Evolutionary conservation across 2,329 filamentous ascomycete species (phyloP), one percentile per base, ranked within the genome.

Genomic region (Stenocarpella maydis): DNA sequence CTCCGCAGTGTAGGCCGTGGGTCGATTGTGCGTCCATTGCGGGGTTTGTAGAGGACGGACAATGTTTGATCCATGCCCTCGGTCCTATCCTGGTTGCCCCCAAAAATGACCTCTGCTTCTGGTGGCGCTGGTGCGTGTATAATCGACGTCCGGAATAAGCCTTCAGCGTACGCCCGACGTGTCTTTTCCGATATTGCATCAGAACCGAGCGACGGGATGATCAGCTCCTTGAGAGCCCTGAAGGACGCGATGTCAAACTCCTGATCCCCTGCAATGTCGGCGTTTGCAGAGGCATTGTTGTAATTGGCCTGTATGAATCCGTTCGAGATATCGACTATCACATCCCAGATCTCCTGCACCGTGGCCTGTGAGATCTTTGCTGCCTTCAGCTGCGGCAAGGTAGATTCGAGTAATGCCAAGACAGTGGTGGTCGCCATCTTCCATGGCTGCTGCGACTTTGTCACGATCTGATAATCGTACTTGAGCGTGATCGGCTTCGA

Each of bases 211-310:
- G 87, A 82, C 0, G 93, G 91, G 5, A 94, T 91, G 49, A 97
- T 90, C 41, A 98, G 84, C 12, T 87, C 84, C 47, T 90, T 87
- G 0, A 98, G 82, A 60, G 86, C 85, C 37, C 81, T 82, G 77
- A 98, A 97, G 0, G 92, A 90, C 1, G 82, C 76, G 21, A 97
- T 92, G 77, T 99, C 96, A 75, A 97, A 97, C 1, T 84, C 79
- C 79, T 98, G 91, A 75, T 99, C 95, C 10, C 84, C 83, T 3
- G 82, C 78, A 43, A 95, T 84, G 70, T 85, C 79, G 1, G 85
- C 77, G 2, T 78, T 79, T 9, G 82, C 77, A 17, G 82, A 76
- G 41, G 85, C 84, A 64, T 79, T 78, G 67, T 82, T 80, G 65
- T 87, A 88, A 63, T 90, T 87, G 3, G 92, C 92, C 26, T 85